Conservation (phyloP, 2,329 filamentous ascomycete genomes). For the Coniochaeta hoffmannii region DNA sequence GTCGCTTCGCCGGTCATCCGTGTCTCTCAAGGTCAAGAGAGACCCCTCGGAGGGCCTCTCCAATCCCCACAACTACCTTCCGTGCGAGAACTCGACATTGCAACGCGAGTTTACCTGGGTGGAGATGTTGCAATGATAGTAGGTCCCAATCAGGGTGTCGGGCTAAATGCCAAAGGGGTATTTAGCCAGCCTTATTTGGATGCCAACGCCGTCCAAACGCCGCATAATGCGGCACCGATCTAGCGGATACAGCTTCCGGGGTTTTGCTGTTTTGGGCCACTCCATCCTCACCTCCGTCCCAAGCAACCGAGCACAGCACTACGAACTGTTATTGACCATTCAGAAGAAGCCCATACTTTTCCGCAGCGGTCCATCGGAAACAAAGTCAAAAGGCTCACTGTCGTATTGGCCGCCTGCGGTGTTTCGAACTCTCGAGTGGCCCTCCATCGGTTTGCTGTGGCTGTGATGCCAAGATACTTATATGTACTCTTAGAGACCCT, state of each 20-base stretch:
- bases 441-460: neutral
- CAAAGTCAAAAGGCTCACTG: neutral
- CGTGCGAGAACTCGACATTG: neutral
- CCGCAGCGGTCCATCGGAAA: neutral
- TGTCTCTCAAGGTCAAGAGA: neutral
- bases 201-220: neutral
- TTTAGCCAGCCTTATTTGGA: neutral
- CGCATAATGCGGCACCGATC: neutral
- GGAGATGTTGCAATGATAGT: neutral
- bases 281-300: neutral
- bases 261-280: neutral
- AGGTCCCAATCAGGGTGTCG: neutral
- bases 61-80: too few species aligned
- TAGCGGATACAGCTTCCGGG: neutral
- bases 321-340: neutral
- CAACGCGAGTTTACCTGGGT: neutral
- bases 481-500: neutral
- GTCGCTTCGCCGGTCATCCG: neutral
- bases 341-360: neutral
- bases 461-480: neutral
- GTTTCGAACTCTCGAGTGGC: neutral
- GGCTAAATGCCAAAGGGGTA: constrained; percentile 1
- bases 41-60: too few species aligned
- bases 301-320: neutral
- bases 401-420: neutral